phyloP scores from a whole-genome alignment of 805 yeast genomes.

The Pichia nakasei region DNA sequence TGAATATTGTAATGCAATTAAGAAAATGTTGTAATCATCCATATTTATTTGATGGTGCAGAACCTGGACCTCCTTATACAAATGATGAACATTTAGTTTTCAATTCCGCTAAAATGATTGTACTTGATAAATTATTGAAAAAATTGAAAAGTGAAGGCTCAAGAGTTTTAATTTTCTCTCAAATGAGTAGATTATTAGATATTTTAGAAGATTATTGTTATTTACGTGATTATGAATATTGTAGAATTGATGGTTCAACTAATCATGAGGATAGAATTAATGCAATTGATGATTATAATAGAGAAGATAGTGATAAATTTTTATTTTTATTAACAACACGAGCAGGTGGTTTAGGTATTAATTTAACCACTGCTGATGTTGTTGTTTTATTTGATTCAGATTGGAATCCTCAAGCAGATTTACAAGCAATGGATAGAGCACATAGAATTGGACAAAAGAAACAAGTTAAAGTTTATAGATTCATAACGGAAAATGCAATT shows the following conservation, averaged over 20 bases:
- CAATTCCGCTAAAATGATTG: conserved; percentile 87
- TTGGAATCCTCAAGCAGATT: conserved; percentile 98
- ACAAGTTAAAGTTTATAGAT: conserved; percentile 86
- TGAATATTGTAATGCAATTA: conserved; percentile 93
- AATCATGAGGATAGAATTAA: conserved; percentile 86
- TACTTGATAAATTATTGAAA: conserved; percentile 72
- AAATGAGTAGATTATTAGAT: conserved; percentile 85
- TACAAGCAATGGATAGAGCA: conserved; percentile 98
- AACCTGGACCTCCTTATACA: conserved; percentile 96
- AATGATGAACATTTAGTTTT: conserved; percentile 90
- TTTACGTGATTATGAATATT: conserved; percentile 75
- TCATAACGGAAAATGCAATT: conserved; percentile 91
- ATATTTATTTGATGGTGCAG: conserved; percentile 96
- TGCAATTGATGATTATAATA: conserved; percentile 88
- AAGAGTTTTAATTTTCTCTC: conserved; percentile 84
- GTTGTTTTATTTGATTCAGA: conserved; percentile 87
- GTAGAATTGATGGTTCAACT: conserved; percentile 91
- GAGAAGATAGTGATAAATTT: conserved; percentile 73
- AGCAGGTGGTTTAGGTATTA: conserved; percentile 96
- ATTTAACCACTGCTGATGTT: conserved; percentile 84
- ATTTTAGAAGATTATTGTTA: conserved; percentile 88
- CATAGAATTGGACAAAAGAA: conserved; percentile 96
- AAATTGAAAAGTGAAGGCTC: conserved; percentile 72
- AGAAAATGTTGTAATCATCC: conserved; percentile 98
- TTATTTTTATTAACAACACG: conserved; percentile 83